Conservation (phyloP, 768 basidiomycete species). For the Tricholoma furcatifolium region DNA sequence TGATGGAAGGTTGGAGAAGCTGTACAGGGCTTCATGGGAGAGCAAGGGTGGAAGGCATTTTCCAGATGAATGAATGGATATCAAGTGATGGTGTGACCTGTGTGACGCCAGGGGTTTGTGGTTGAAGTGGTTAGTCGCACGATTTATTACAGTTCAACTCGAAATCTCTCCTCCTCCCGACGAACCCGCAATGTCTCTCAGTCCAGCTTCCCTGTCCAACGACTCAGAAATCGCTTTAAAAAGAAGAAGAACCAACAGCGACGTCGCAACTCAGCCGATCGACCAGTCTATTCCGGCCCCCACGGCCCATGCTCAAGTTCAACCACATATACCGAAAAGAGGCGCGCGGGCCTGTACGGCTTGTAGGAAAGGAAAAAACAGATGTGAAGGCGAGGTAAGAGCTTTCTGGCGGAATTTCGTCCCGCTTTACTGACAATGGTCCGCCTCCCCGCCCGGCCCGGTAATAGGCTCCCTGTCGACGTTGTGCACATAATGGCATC, state of each 20-base stretch:
- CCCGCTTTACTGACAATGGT: constrained; percentile 56
- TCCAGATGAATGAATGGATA: constrained; percentile 10
- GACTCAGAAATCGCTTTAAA: constrained; percentile 54
- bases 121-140: constrained; percentile 13
- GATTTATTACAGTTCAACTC: constrained; percentile 16
- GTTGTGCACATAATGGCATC: constrained; percentile 80
- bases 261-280: constrained; percentile 25
- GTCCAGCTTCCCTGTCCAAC: constrained; percentile 59
- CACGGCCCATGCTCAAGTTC: constrained; percentile 28
- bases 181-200: constrained; percentile 57
- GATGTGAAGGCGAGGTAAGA: constrained; percentile 88
- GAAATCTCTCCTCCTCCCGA: constrained; percentile 17
- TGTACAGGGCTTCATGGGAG: constrained; percentile 5
- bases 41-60: neutral
- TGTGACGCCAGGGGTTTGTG: constrained; percentile 14
- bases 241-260: constrained; percentile 49
- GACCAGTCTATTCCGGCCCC: constrained; percentile 36
- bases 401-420: constrained; percentile 33
- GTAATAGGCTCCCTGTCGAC: constrained; percentile 84
- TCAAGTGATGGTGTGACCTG: constrained; percentile 16
- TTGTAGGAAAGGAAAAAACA: constrained; percentile 90
- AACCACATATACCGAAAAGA: constrained; percentile 80
- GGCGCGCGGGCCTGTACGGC: constrained; percentile 88
- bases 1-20: constrained; percentile 15
- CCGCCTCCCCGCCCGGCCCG: constrained; percentile 79